A percentile compares a stretch with the other conserved stretches of the same genome.
phyloP scores from a whole-genome alignment of 2,329 filamentous ascomycete genomes.

The Exophiala sp. region DNA sequence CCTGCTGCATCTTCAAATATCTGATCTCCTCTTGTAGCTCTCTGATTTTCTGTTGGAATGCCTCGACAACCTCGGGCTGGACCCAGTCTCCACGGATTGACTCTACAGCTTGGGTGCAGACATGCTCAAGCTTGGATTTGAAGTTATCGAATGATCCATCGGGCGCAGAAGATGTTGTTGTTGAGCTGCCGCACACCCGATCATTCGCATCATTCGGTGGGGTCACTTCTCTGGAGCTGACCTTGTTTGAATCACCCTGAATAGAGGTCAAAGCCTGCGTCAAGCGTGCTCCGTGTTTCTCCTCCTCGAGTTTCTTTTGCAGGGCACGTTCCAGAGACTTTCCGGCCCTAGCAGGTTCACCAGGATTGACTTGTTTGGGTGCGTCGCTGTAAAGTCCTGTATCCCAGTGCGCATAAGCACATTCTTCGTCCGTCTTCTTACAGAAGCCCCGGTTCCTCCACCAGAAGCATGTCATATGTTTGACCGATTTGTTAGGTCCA shows the following conservation, averaged over 20 bases:
- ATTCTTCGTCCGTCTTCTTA: conserved; percentile 23
- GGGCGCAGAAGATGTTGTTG: too few relatives aligned
- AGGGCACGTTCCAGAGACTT: conserved; percentile 25
- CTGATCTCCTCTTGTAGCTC: conserved; percentile 6
- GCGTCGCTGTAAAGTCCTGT: conserved; percentile 27
- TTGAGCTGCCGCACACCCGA: too few relatives aligned
- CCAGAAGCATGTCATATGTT: conserved; percentile 34
- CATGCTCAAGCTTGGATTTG: conserved; percentile 15
- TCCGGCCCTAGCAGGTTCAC: conserved; percentile 27
- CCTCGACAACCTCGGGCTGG: conserved; percentile 18
- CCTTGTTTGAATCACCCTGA: conserved; percentile 1
- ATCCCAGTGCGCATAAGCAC: conserved; percentile 32
- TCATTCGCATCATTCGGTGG: too few relatives aligned
- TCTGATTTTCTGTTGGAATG: conserved; percentile 7
- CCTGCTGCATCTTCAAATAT: background rate
- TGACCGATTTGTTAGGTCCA: conserved; percentile 21
- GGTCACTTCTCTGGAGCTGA: too few relatives aligned
- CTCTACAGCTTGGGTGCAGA: conserved; percentile 12
- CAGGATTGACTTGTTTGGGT: conserved; percentile 19
- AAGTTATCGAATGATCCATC: background rate
- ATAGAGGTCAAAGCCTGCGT: conserved; percentile 5
- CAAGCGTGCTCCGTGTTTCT: conserved; percentile 16
- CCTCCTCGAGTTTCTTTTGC: conserved; percentile 11
- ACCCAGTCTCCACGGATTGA: conserved; percentile 12
- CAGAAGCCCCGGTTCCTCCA: conserved; percentile 23